Evolutionary conservation across 495 filamentous ascomycete genomes (phyloP).

Genomic region (Penicillium paxilli): DNA sequence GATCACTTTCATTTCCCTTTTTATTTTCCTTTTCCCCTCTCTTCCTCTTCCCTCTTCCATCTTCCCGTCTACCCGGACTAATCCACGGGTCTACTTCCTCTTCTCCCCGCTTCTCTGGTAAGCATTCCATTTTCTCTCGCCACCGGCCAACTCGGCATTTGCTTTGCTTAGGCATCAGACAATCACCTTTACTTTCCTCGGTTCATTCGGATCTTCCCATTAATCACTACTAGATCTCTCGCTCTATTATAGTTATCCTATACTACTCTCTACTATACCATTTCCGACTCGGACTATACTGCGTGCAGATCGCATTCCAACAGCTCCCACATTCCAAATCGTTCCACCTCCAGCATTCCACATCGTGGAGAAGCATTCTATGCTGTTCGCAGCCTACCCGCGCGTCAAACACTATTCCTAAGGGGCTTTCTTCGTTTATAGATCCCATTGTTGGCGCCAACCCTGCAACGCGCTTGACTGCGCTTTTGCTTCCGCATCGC

Average conservation of each 20-base stretch:
- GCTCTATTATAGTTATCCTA: too few relatives aligned
- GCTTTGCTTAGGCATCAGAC: too few relatives aligned
- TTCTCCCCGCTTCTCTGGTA: neutral
- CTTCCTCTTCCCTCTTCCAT: neutral
- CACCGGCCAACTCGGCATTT: neutral
- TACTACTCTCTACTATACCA: neutral
- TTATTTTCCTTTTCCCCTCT: neutral
- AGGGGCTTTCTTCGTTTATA: too few relatives aligned
- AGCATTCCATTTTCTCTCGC: neutral
- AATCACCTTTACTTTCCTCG: neutral
- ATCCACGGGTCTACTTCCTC: neutral
- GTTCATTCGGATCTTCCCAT: too few relatives aligned
- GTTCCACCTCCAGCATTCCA: neutral
- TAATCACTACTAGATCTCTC: too few relatives aligned
- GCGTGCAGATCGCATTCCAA: neutral
- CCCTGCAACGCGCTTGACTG: neutral
- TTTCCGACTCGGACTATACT: neutral
- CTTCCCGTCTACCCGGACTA: neutral
- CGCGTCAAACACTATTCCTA: too few relatives aligned
- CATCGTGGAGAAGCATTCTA: neutral
- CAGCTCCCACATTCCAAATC: neutral
- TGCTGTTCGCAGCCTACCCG: neutral
- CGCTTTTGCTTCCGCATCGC: neutral
- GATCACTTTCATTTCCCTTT: neutral
- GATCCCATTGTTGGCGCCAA: conserved; percentile 15